A percentile compares a stretch with the other conserved stretches of the same genome.
Conservation (phyloP, 495 filamentous ascomycete species). For the Penicillium bovifimosum region DNA sequence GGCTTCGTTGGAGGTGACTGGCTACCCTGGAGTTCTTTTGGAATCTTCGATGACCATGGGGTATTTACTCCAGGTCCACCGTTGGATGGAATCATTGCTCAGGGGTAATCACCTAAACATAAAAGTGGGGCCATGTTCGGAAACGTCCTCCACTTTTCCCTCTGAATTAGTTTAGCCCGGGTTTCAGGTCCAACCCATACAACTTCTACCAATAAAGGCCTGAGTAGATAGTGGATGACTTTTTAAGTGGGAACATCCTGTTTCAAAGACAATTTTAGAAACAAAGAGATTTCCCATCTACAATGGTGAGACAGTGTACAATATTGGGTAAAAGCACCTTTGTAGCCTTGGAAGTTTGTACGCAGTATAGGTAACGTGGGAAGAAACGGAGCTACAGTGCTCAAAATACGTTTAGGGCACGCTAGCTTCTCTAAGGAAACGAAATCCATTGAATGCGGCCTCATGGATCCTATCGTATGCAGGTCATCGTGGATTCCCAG, state of each 20-base stretch:
- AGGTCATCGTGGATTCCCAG: neutral
- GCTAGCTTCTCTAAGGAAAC: neutral
- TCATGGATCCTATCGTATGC: neutral
- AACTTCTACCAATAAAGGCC: neutral
- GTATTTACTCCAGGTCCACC: too few species aligned
- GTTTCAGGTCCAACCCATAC: constrained; percentile 5
- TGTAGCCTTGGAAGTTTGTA: too few species aligned
- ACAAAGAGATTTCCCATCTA: neutral
- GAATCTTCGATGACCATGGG: too few species aligned
- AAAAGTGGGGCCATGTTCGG: neutral
- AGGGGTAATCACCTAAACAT: constrained; percentile 2
- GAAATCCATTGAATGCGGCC: too few species aligned
- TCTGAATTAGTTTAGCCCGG: constrained; percentile 5
- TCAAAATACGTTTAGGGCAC: neutral
- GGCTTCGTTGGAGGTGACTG: too few species aligned
- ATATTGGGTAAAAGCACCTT: neutral
- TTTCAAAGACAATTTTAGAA: constrained; percentile 6
- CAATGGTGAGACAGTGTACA: neutral
- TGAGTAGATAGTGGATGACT: neutral
- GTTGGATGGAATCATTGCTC: too few species aligned
- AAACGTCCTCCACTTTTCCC: neutral
- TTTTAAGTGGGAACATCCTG: neutral
- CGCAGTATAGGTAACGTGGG: too few species aligned
- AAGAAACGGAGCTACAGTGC: constrained; percentile 1
- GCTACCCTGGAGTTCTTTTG: too few species aligned